phyloP scores from a whole-genome alignment of 2,329 filamentous ascomycete species.

The Iodosphaeria phyllophila region DNA sequence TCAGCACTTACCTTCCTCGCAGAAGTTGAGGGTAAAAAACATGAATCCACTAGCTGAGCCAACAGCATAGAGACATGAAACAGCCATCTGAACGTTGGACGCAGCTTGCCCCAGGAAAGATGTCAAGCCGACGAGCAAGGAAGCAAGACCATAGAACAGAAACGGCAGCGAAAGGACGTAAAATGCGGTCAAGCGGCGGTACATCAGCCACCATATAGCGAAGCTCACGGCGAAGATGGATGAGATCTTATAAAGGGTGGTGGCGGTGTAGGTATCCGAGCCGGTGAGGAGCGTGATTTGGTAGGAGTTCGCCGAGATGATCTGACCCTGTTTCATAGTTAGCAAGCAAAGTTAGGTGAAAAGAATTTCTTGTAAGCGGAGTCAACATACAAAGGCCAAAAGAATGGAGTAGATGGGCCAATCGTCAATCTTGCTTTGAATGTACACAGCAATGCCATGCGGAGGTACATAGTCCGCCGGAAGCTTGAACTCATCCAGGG shows the following conservation, averaged over 20 bases:
- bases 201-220: conserved; percentile 42
- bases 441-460: conserved; percentile 21
- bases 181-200: conserved; percentile 36
- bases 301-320: conserved; percentile 47
- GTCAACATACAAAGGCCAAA: conserved; percentile 20
- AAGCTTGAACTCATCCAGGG: conserved; percentile 34
- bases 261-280: conserved; percentile 36
- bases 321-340: conserved; percentile 28
- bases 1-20: conserved; percentile 41
- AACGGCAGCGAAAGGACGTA: conserved; percentile 41
- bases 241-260: conserved; percentile 40
- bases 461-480: conserved; percentile 36
- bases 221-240: conserved; percentile 38
- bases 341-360: not conserved
- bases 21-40: conserved; percentile 50
- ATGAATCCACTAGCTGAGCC: conserved; percentile 44
- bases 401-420: conserved; percentile 46
- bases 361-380: too few species aligned
- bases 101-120: conserved; percentile 27
- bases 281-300: conserved; percentile 50
- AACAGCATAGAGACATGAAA: conserved; percentile 40
- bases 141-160: conserved; percentile 42
- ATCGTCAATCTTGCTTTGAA: conserved; percentile 38
- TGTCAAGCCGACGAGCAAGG: conserved; percentile 42
- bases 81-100: conserved; percentile 34